Base-by-base conservation (phyloP, 352 stramenopile genomes). In the Hyaloperonospora brassicae region DNA sequence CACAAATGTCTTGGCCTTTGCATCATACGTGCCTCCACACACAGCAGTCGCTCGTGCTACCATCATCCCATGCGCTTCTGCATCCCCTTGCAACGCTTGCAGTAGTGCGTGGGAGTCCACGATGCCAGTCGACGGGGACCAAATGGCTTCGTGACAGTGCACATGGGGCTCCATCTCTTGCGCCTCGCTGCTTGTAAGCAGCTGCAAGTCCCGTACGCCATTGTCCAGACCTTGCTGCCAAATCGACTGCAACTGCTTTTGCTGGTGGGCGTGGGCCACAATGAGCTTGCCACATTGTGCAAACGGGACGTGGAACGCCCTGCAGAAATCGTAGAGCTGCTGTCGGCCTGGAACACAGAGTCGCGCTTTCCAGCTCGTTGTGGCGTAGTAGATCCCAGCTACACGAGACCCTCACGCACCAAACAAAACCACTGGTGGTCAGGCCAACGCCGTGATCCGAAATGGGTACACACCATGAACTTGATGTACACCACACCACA, bases 41-140 rank as follows among this genome's bases (percentile, higher is more conserved):
- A 98, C 87, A 0, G 53, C 34, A 2, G 78, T 90, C 14, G 72
- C 57, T 31, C 95, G 75, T 2, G 71, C 88, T 9, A 98, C 61
- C 1, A 79, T 79, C 0, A 87, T 78, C 3, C 93, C 92, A 56
- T 95, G 54, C 0, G 78, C 68, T 72, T 98, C 89, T 0, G 88
- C 89, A 45, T 98, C 94, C 2, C 73, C 72, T 41, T 97, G 79
- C 11, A 98, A 68, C 52, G 84, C 86, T 34, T 89, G 72, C 77
- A 97, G 92, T 13, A 98, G 78, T 1, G 66, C 72, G 59, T 98
- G 89, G 27, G 84, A 95, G 76, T 98, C 95, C 13, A 99, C 65
- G 52, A 99, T 94, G 2, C 96, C 95, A 5, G 95, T 98, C 0
- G 86, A 97, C 5, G 95, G 94, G n/a, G 90, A 98, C 38, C 90